phyloP scores from a whole-genome alignment of 345 rosid species.

The Carallia pectinifolia region DNA sequence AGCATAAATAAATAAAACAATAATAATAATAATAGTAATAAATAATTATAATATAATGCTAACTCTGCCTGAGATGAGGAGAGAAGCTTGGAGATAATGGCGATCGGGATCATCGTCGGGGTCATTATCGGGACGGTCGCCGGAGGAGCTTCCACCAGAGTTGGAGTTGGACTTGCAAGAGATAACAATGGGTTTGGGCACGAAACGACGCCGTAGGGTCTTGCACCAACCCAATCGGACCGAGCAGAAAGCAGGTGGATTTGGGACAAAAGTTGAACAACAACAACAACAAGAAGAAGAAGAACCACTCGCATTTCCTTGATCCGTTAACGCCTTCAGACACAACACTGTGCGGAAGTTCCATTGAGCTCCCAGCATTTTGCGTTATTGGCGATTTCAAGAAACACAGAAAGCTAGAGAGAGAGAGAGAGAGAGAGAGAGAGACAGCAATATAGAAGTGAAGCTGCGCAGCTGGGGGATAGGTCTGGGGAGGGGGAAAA shows the following conservation, averaged over 20 bases:
- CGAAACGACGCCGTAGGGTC: slow-evolving; percentile 20
- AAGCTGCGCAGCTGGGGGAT: background rate
- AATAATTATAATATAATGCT: too few relatives aligned
- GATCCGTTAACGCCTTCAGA: slow-evolving; percentile 20
- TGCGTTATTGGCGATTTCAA: background rate
- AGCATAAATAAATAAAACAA: background rate
- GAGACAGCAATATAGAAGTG: background rate
- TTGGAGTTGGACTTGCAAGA: slow-evolving; percentile 47
- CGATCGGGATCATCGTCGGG: slow-evolving; percentile 38
- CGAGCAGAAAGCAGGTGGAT: slow-evolving; percentile 18
- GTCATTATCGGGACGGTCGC: slow-evolving; percentile 39
- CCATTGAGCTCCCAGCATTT: slow-evolving; percentile 46
- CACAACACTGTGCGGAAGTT: slow-evolving; percentile 29
- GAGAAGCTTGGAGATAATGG: slow-evolving; percentile 65
- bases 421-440: slow-evolving; percentile 10
- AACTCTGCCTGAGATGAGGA: slow-evolving; percentile 66
- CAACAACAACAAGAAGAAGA: background rate
- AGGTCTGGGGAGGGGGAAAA: too few relatives aligned
- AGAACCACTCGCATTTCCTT: slow-evolving; percentile 11
- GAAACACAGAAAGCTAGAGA: background rate
- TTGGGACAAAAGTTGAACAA: background rate
- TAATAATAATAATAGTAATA: too few relatives aligned
- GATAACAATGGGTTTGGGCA: slow-evolving; percentile 23
- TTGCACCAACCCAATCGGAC: slow-evolving; percentile 28
- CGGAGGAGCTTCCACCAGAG: slow-evolving; percentile 37